phyloP scores from a whole-genome alignment of 2,329 filamentous ascomycete genomes.

The Lecanicillium sp. region DNA sequence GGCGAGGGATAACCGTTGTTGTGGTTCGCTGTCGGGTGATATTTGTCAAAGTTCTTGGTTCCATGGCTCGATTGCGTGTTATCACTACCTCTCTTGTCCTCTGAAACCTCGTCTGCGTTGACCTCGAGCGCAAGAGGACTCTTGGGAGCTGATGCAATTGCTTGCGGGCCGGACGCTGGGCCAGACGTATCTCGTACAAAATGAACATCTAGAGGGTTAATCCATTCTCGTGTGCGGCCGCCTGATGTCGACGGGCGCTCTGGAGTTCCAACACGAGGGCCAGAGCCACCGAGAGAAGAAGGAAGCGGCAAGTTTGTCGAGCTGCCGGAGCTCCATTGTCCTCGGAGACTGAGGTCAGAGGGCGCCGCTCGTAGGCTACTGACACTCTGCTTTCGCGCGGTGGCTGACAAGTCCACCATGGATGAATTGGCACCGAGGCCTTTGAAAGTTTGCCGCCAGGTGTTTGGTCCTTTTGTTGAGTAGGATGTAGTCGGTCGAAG shows the following conservation, averaged over 20 bases:
- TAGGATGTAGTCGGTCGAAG: conserved; percentile 32
- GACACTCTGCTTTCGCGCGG: conserved; percentile 18
- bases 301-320: conserved; percentile 26
- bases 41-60: background rate
- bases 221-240: conserved; percentile 29
- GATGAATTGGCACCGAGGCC: conserved; percentile 31
- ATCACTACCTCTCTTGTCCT: conserved; percentile 10
- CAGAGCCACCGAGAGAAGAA: conserved; percentile 21
- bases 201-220: conserved; percentile 40
- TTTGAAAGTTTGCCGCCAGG: conserved; percentile 26
- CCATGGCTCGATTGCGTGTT: background rate
- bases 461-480: conserved; percentile 20
- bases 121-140: conserved; percentile 33
- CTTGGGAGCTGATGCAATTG: conserved; percentile 19
- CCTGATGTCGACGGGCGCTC: conserved; percentile 25
- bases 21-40: background rate
- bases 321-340: conserved; percentile 26
- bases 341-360: conserved; percentile 31
- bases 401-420: conserved; percentile 33
- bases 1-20: conserved; percentile 27
- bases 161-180: conserved; percentile 14
- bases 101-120: conserved; percentile 13
- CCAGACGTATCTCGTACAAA: conserved; percentile 23
- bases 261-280: conserved; percentile 21
- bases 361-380: conserved; percentile 22